Base-by-base conservation (phyloP, 2,329 filamentous ascomycete genomes). In the Microcera coccophila region DNA sequence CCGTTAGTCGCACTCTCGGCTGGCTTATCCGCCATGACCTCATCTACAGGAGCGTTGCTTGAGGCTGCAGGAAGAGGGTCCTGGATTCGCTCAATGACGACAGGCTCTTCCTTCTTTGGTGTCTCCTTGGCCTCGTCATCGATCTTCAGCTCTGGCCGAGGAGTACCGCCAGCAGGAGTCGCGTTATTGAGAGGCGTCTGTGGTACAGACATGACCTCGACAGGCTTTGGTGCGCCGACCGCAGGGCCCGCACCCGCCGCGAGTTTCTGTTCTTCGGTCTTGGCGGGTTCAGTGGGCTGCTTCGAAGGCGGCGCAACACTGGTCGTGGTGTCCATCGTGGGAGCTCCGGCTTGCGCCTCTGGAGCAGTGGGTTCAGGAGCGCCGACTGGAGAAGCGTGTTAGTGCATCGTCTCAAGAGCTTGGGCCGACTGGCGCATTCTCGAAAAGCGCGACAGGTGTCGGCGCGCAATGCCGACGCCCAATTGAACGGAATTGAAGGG, bases 161-260 rank as follows among this genome's bases (percentile, higher is more conserved):
- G 65, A 3, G 61, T 63, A 22, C 60, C 66, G 17, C 61, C 64
- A 12, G 57, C 64, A 2, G 66, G 63, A 20, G 66, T 67, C 35
- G 47, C 45, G 15, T 53, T 52, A 32, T 66, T 61, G 38, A 66
- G 39, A 17, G 68, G 67, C 8, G 64, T 70, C 50, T 67, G 51
- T 15, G 63, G 62, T 7, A 62, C 60, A 14, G 64, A 64, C 17
- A 53, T 55, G 35, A 67, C 50, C 52, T 68, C 63, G 28, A 66
- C 65, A 4, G 65, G 62, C 48, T 63, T 64, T 8, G 64, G 61
- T 17, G 41, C 45, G 14, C 42, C 50, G 5, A 48, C 33, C 1
- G 41, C 43, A 19, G 57, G 49, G 31, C 52, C 44, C 28, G 42
- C 36, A 38, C 49, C 44, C 9, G 39, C 53, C 48, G 41, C 38